Evolutionary conservation across 2,329 filamentous ascomycete species (phyloP), one percentile per base, ranked within the genome.

Genomic region (Diaporthe aspalathi): DNA sequence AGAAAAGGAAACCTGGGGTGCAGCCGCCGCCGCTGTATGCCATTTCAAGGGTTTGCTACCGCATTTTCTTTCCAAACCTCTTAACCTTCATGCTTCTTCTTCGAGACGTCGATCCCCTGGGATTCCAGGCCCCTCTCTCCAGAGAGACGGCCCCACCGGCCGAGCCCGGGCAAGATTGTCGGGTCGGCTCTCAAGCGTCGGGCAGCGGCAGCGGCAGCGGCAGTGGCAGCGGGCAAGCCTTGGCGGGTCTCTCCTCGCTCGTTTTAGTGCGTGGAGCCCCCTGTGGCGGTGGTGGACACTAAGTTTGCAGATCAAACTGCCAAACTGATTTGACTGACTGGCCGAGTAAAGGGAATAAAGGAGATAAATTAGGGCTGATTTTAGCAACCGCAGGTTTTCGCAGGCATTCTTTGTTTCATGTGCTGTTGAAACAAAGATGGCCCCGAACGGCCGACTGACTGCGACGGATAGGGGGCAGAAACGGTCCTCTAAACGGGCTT

Each of bases 271-370:
- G 45, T 35, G 60, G 29, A 65, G 43, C 60, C 45, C 60, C 45
- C 29, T 35, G 43, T 45, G 27, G 29, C 29, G 38, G 60, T 38
- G 16, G 60, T 65, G 60, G 60, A 24, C 60, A 65, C 60, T 65
- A 49, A 35, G 35, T 27, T 35, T 65, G 60, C 45, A 65, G 60
- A 65, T 65, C 60, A 65, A 65, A 65, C 60, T 50, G 60, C 56
- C 54, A 57, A 14, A 56, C 32, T 56, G n/a, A n/a, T n/a, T n/a
- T n/a, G n/a, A n/a, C 32, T 35, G 32, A 35, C 32, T 35, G 32
- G 5, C 32, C 5, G 32, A n/a, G n/a, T n/a, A n/a, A n/a, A 49
- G n/a, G 60, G 5, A 20, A 24, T 5, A 2, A 63, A 12, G 9
- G 5, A 35, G 32, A 38, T 9, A 11, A 38, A 38, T 9, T 63